These are phyloP conservation scores for Syncephalastrum racemosum DNA, from an alignment of 371 early-diverging fungal species.

Conservation along the genomic window DNA sequence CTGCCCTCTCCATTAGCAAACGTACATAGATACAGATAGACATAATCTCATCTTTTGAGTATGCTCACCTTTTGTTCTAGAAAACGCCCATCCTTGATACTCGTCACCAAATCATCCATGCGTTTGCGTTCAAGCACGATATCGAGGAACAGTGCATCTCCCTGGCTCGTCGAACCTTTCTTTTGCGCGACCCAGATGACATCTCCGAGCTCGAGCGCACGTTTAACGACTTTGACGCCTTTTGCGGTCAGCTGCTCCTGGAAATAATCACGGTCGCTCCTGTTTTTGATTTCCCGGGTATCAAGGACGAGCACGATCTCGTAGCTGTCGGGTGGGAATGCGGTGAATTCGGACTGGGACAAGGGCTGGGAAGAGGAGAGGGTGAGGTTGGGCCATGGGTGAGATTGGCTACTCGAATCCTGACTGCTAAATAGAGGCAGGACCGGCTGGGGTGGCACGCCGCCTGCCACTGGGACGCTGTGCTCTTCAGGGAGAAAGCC, in stretches of 20 bases:
- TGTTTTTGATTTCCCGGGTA: conserved; percentile 75
- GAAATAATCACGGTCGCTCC: conserved; percentile 72
- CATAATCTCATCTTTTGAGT: background rate
- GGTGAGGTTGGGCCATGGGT: background rate
- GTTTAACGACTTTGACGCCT: conserved; percentile 56
- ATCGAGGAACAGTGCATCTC: conserved; percentile 80
- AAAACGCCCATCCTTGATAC: conserved; percentile 95
- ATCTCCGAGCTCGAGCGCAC: conserved; percentile 84
- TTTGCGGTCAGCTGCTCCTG: conserved; percentile 56
- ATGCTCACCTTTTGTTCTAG: conserved; percentile 88
- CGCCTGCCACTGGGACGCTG: too few species aligned
- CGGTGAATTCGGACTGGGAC: background rate
- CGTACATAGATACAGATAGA: conserved; percentile 13
- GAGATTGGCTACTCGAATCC: too few species aligned
- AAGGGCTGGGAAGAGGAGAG: too few species aligned
- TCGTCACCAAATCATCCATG: conserved; percentile 86
- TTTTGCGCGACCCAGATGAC: conserved; percentile 84
- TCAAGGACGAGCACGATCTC: conserved; percentile 82
- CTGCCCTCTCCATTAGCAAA: conserved; percentile 23
- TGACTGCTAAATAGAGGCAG: too few species aligned
- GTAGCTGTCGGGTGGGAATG: conserved; percentile 51
- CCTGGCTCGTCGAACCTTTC: conserved; percentile 22
- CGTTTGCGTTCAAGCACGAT: conserved; percentile 93
- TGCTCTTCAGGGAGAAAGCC: too few species aligned
- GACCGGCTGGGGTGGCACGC: too few species aligned